phyloP scores from a whole-genome alignment of 2,329 filamentous ascomycete genomes.

The Ramichloridium luteum region DNA sequence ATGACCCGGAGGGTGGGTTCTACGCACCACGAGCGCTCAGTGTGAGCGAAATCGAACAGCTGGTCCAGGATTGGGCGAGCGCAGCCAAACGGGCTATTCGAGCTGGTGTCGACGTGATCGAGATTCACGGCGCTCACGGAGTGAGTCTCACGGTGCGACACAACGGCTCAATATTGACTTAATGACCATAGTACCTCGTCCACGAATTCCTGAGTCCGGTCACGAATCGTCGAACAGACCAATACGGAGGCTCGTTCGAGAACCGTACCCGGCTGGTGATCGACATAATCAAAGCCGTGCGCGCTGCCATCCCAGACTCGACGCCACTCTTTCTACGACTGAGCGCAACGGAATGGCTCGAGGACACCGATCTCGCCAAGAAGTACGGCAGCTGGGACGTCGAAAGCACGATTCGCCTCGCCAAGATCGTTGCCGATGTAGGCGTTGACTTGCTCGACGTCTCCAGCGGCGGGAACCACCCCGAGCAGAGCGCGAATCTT shows the following conservation, averaged over 20 bases:
- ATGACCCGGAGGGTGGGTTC: slow-evolving; percentile 23
- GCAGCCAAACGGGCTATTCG: slow-evolving; percentile 42
- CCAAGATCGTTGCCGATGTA: slow-evolving; percentile 53
- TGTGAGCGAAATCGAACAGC: slow-evolving; percentile 49
- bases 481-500: slow-evolving; percentile 34
- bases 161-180: no score
- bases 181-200: slow-evolving; percentile 54
- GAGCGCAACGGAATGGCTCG: slow-evolving; percentile 62
- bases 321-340: slow-evolving; percentile 65
- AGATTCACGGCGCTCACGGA: slow-evolving; percentile 70
- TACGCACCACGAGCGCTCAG: slow-evolving; percentile 41
- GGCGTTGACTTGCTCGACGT: slow-evolving; percentile 83
- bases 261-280: slow-evolving; percentile 56
- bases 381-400: slow-evolving; percentile 53
- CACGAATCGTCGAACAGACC: slow-evolving; percentile 54
- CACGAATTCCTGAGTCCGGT: slow-evolving; percentile 57
- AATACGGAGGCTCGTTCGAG: slow-evolving; percentile 56
- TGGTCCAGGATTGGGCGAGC: slow-evolving; percentile 51
- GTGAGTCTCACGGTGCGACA: slow-evolving; percentile 2
- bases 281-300: slow-evolving; percentile 44
- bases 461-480: slow-evolving; percentile 60
- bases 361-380: slow-evolving; percentile 40
- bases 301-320: slow-evolving; percentile 47
- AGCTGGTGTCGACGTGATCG: slow-evolving; percentile 65
- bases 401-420: slow-evolving; percentile 50